phyloP scores from a whole-genome alignment of 176 grass and related monocot genomes.

The Oryza glaberrima region DNA sequence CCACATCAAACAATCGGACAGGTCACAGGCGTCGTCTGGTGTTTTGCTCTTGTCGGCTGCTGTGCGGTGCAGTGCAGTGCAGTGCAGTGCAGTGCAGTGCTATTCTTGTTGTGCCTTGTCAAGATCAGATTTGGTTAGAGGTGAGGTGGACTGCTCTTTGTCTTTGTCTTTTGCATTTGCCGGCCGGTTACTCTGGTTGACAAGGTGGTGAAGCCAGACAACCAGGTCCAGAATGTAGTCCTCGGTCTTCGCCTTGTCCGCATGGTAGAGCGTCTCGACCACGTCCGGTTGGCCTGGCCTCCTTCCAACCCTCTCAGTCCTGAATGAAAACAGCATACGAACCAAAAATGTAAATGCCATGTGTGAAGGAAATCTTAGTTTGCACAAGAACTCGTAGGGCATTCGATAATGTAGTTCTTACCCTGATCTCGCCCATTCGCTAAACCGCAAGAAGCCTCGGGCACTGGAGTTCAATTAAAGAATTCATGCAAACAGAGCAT shows the following conservation, averaged over 20 bases:
- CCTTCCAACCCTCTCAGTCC: slow-evolving; percentile 52
- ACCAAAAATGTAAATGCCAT: not conserved
- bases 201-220: slow-evolving; percentile 81
- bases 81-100: not conserved
- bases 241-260: slow-evolving; percentile 68
- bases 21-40: not conserved
- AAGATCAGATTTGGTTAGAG: slow-evolving; percentile 33
- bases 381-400: not conserved
- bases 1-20: not conserved
- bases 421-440: slow-evolving; percentile 83
- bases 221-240: slow-evolving; percentile 73
- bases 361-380: not conserved
- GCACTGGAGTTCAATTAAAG: slow-evolving; percentile 27
- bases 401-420: slow-evolving; percentile 31
- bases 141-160: slow-evolving; percentile 21
- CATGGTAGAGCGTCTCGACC: slow-evolving; percentile 84
- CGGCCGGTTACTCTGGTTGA: slow-evolving; percentile 55
- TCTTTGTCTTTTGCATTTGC: slow-evolving; percentile 33
- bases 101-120: slow-evolving; percentile 9
- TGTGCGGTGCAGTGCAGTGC: not conserved
- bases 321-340: slow-evolving; percentile 39
- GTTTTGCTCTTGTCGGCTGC: not conserved
- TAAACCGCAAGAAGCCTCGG: slow-evolving; percentile 74
- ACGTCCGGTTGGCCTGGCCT: slow-evolving; percentile 43
- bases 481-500: not conserved